Evolutionary conservation across 2,329 filamentous ascomycete species (phyloP), one percentile per base, ranked within the genome.

Genomic region (Trichoderma breve): DNA sequence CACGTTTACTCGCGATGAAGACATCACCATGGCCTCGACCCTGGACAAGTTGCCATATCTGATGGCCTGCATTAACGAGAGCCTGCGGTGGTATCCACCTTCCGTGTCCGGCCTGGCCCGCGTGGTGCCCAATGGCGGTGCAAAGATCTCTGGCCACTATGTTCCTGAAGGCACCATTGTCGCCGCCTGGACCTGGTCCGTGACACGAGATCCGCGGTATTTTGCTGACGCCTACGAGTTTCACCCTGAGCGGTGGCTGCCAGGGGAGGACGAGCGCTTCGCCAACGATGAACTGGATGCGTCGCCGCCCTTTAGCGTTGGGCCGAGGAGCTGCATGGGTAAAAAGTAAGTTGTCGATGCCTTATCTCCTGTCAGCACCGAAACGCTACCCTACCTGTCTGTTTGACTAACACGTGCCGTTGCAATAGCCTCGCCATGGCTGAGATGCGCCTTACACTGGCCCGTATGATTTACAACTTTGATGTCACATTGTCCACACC

Each of bases 51-150:
- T 76, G 2, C 15, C 82, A 0, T 88, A 86, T 73, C 79, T 89
- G 5, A 83, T 85, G 73, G 86, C 86, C 0, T 83, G 84, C 9
- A 82, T 88, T 53, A 83, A 83, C 66, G 86, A 88, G 74, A 83
- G 82, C 0, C 76, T 87, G n/a, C 80, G 86, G 0, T 80, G 87
- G 24, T 82, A 81, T 72, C 83, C 85, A 2, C 84, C 85, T 0
- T 80, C 84, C 0, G 80, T 80, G 3, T 82, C 81, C 1, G 76
- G 81, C 8, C 78, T 82, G 55, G 3, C 83, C 82, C 72, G 79
- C 72, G 75, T 78, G 4, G 77, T 79, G 2, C 78, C 79, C 0
- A 57, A 72, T 0, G 74, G 71, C 1, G 80, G 80, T 2, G 79
- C 81, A 30, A 73, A 0, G 1, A 77, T 83, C 63, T 73, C 75